A percentile compares a stretch with the other conserved stretches of the same genome.
These are phyloP conservation scores for Prunus mongolica DNA, from an alignment of 306 rosid genomes.

Conservation along the genomic window DNA sequence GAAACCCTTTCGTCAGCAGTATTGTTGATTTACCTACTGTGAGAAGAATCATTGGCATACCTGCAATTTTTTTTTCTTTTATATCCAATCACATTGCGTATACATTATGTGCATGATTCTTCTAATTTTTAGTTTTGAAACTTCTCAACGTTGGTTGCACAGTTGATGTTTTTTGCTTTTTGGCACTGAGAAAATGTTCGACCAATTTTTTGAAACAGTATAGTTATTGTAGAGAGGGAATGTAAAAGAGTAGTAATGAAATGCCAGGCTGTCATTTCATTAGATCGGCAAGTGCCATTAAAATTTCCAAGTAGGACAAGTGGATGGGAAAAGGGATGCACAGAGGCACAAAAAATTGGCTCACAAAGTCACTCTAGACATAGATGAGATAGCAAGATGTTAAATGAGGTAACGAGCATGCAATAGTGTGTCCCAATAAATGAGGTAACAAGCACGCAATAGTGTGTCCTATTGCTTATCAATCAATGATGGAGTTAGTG, in stretches of 20 bases:
- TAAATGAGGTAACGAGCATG: no score
- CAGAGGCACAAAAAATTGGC: background rate
- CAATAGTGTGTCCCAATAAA: no score
- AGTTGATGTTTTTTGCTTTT: background rate
- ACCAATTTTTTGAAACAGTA: background rate
- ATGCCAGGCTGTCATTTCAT: background rate
- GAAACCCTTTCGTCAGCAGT: no score
- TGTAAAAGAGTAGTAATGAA: background rate
- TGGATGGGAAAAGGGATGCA: background rate
- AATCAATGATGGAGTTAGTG: no score
- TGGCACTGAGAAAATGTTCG: background rate
- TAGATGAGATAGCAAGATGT: background rate
- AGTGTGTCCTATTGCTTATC: no score
- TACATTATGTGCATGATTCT: background rate
- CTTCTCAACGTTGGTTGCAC: background rate
- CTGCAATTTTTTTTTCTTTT: no score
- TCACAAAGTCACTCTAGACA: background rate
- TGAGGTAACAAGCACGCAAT: no score
- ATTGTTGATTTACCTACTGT: no score
- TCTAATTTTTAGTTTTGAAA: background rate
- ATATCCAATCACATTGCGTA: background rate
- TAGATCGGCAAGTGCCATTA: background rate
- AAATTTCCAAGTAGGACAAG: background rate
- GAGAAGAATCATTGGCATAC: no score
- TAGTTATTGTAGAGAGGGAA: background rate